Evolutionary conservation across 2,329 filamentous ascomycete genomes (phyloP).

Genomic region (Aspergillus sp.): DNA sequence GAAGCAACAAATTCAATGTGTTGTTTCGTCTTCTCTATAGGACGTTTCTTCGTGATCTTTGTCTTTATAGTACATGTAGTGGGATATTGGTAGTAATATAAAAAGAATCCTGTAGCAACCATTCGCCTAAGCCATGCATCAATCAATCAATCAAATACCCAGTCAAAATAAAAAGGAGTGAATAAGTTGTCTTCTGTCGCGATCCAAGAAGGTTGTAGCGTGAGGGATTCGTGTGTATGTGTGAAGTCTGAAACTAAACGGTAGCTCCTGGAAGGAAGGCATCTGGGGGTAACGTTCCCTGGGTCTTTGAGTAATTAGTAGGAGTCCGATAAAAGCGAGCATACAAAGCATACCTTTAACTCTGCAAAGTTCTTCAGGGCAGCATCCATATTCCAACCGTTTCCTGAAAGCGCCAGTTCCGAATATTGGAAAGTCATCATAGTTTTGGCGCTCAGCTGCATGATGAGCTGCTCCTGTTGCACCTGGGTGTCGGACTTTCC

Average conservation of each 20-base stretch:
- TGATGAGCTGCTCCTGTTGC: slow-evolving; percentile 70
- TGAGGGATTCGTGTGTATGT: background rate
- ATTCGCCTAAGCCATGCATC: slow-evolving; percentile 43
- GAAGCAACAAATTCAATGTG: background rate
- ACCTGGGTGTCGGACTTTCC: slow-evolving; percentile 56
- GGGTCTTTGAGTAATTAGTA: slow-evolving; percentile 35
- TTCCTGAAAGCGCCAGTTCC: slow-evolving; percentile 77
- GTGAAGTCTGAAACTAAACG: slow-evolving; percentile 9
- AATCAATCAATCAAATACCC: slow-evolving; percentile 20
- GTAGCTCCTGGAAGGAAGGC: slow-evolving; percentile 49
- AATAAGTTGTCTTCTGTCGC: slow-evolving; percentile 4
- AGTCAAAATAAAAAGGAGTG: slow-evolving; percentile 8
- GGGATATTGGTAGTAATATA: slow-evolving; percentile 21
- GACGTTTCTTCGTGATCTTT: slow-evolving; percentile 30
- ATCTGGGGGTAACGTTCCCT: slow-evolving; percentile 53
- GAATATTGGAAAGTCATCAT: slow-evolving; percentile 80
- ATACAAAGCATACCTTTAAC: slow-evolving; percentile 65
- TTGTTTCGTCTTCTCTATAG: slow-evolving; percentile 19
- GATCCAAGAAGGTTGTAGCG: slow-evolving; percentile 3
- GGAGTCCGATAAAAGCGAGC: background rate
- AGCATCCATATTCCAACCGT: slow-evolving; percentile 77
- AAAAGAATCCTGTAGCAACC: slow-evolving; percentile 24
- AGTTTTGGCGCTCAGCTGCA: slow-evolving; percentile 75
- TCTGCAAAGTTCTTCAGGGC: slow-evolving; percentile 76
- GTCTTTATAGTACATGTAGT: slow-evolving; percentile 21